Percentiles rank a stretch among this genome's conserved stretches.
Conservation (phyloP, 1,139 yeast genomes). For the Meyerozyma sp. region DNA sequence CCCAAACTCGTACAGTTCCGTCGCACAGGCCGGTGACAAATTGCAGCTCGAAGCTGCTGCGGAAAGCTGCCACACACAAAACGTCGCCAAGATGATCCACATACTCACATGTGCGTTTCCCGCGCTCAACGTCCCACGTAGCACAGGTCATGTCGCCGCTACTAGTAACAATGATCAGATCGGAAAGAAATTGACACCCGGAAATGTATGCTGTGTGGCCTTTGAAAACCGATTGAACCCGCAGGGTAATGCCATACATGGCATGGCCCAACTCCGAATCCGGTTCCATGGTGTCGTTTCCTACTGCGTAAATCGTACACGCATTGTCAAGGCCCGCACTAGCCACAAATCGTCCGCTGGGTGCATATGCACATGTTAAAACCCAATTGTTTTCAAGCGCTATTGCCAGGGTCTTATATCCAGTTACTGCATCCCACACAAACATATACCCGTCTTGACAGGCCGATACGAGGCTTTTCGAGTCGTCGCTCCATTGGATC, state of each 20-base stretch:
- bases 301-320: slow-evolving; percentile 62
- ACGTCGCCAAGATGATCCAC: slow-evolving; percentile 83
- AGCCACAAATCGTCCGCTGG: slow-evolving; percentile 61
- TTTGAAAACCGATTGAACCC: slow-evolving; percentile 45
- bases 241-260: slow-evolving; percentile 27
- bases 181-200: slow-evolving; percentile 58
- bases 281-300: slow-evolving; percentile 10
- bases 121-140: slow-evolving; percentile 72
- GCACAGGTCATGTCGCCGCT: slow-evolving; percentile 83
- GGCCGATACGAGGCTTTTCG: slow-evolving; percentile 58
- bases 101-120: slow-evolving; percentile 50
- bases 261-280: slow-evolving; percentile 10
- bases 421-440: slow-evolving; percentile 77
- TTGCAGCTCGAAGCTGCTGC: slow-evolving; percentile 11
- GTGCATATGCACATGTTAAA: slow-evolving; percentile 67
- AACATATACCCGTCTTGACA: slow-evolving; percentile 86
- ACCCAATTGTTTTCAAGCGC: slow-evolving; percentile 75
- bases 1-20: slow-evolving; percentile 72
- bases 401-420: slow-evolving; percentile 67
- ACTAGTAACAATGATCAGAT: slow-evolving; percentile 56
- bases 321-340: slow-evolving; percentile 81
- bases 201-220: slow-evolving; percentile 85
- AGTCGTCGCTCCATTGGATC: slow-evolving; percentile 63
- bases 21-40: slow-evolving; percentile 77
- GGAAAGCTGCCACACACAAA: slow-evolving; percentile 43